Conservation (phyloP, 2,329 filamentous ascomycete species). For the Colletotrichum cuscutae region DNA sequence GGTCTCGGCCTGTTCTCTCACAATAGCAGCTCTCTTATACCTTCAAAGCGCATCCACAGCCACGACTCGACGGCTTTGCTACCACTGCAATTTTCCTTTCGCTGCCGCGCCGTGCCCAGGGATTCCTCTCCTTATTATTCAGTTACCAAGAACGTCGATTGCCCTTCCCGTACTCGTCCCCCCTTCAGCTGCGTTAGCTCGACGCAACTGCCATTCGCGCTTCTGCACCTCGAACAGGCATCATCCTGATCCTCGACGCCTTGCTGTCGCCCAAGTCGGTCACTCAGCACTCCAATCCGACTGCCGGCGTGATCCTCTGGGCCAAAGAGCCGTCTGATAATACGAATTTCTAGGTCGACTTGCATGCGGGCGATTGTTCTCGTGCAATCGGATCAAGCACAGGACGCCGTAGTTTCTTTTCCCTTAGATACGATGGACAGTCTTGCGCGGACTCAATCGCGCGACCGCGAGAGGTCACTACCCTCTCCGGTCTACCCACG, state of each 20-base stretch:
- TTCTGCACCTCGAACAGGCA: slow-evolving; percentile 23
- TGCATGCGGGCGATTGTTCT: not conserved
- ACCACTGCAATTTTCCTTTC: not conserved
- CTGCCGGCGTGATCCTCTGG: slow-evolving; percentile 3
- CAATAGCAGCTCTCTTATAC: slow-evolving; percentile 28
- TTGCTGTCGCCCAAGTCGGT: not conserved
- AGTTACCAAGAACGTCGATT: not conserved
- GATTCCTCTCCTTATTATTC: not conserved
- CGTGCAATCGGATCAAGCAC: not conserved
- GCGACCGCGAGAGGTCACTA: slow-evolving; percentile 29
- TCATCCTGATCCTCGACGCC: not conserved
- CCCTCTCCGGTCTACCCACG: slow-evolving; percentile 46
- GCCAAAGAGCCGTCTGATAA: slow-evolving; percentile 4
- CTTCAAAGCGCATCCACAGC: slow-evolving; percentile 26
- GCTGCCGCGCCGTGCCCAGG: not conserved
- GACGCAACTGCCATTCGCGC: slow-evolving; percentile 14
- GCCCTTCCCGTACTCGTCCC: not conserved
- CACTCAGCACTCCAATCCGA: not conserved
- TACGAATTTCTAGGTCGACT: not conserved
- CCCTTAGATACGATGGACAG: slow-evolving; percentile 23
- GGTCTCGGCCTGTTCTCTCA: slow-evolving; percentile 23
- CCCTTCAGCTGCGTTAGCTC: not conserved
- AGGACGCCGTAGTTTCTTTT: not conserved
- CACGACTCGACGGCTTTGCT: not conserved
- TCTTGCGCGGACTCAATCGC: not conserved